Evolutionary conservation across 176 grass and related monocot genomes (phyloP), one percentile per base, ranked within the genome.

Genomic region (Phoenix roebelenii): DNA sequence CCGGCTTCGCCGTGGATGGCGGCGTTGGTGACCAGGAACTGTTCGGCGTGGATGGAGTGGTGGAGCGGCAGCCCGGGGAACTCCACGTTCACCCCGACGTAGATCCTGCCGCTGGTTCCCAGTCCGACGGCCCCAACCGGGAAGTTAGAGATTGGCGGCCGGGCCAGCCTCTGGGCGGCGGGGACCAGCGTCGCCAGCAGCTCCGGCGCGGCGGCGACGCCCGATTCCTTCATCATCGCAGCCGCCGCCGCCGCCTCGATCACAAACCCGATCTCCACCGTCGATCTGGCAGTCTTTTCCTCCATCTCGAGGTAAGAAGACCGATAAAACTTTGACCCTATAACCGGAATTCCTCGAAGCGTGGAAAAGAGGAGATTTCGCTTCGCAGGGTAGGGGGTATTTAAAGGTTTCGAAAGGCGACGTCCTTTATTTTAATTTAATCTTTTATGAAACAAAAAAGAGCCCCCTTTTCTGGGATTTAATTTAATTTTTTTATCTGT

Each of bases 61-160:
- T 80, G 66, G 10, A 96, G 60, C 14, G 91, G 91, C 0, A 82
- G 23, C 51, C 86, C 86, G 6, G 29, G 16, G 80, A 84, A 96
- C 83, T 96, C 91, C 68, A 96, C 65, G 64, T 96, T 96, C 6
- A 96, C 91, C 52, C 91, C 91, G 72, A 68, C 75, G 68, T 82
- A 96, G 28, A 96, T 74, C 35, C 80, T 77, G 25, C 91, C 91
- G 58, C 80, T 90, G 39, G 76, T 73, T 50, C 91, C 91, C 12
- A 96, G 71, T 16, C 91, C 91, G n/a, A 82, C 86, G 65, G 91
- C 91, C 25, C 86, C 91, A 2, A 96, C 91, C 16, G 64, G 77
- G 65, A 87, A 96, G 18, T 64, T 50, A 6, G 91, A 90, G 80
- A 96, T 87, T 52, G 86, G 80, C 22, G 51, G 32, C 1, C 69